phyloP scores from a whole-genome alignment of 2,329 filamentous ascomycete genomes.

The Calonectria henricotiae region DNA sequence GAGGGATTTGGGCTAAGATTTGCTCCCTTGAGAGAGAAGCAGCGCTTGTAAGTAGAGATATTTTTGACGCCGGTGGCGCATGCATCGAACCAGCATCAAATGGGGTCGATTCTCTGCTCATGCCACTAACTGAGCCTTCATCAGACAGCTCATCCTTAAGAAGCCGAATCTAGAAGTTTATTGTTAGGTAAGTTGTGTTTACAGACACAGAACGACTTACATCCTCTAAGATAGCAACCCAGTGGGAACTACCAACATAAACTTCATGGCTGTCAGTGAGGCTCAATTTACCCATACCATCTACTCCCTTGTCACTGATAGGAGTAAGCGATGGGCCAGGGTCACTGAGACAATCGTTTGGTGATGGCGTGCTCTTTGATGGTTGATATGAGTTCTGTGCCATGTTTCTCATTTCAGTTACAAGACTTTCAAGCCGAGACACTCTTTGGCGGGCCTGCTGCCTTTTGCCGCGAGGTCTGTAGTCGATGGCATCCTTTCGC shows the following conservation, averaged over 20 bases:
- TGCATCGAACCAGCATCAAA: slow-evolving; percentile 5
- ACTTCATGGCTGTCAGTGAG: slow-evolving; percentile 25
- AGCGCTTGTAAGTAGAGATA: slow-evolving; percentile 23
- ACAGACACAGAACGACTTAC: background rate
- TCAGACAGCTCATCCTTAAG: slow-evolving; percentile 33
- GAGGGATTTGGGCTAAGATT: slow-evolving; percentile 40
- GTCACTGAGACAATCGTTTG: background rate
- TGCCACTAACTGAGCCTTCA: background rate
- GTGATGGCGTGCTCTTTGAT: background rate
- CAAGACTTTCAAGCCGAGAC: slow-evolving; percentile 41
- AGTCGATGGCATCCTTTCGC: slow-evolving; percentile 42
- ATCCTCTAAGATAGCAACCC: slow-evolving; percentile 31
- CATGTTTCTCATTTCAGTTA: slow-evolving; percentile 40
- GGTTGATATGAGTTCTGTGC: slow-evolving; percentile 23
- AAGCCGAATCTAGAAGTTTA: slow-evolving; percentile 18
- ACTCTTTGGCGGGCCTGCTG: slow-evolving; percentile 42
- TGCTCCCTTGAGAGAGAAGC: slow-evolving; percentile 25
- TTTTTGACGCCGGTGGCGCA: background rate
- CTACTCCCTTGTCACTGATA: background rate
- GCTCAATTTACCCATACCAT: slow-evolving; percentile 28
- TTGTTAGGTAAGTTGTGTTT: background rate
- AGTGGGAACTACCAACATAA: slow-evolving; percentile 32
- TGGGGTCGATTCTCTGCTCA: slow-evolving; percentile 6
- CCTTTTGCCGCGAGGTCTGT: slow-evolving; percentile 33
- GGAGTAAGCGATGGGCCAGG: background rate